Evolutionary conservation across 495 filamentous ascomycete species (phyloP).

Genomic region (Alectoria sarmentosa): DNA sequence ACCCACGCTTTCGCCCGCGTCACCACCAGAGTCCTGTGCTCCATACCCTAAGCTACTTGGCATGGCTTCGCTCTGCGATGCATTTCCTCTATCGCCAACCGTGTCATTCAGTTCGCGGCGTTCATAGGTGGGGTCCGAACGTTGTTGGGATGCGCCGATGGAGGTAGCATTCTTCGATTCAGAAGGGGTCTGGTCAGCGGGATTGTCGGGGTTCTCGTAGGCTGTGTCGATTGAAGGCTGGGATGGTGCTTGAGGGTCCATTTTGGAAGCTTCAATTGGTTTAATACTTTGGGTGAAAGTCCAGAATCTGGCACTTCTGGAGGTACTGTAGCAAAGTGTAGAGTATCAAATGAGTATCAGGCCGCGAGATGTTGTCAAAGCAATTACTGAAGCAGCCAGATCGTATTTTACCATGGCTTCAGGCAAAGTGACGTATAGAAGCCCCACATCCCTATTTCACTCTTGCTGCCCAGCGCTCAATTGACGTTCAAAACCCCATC

Average conservation of each 20-base stretch:
- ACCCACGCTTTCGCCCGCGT: slow-evolving; percentile 23
- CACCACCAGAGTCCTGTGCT: slow-evolving; percentile 18
- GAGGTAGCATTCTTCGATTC: slow-evolving; percentile 37
- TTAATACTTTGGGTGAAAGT: background rate
- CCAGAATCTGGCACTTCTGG: background rate
- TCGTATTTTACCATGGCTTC: background rate
- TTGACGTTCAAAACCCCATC: background rate
- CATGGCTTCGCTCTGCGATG: slow-evolving; percentile 30
- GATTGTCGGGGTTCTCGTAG: slow-evolving; percentile 45
- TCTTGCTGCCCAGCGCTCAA: background rate
- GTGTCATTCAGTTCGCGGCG: slow-evolving; percentile 30
- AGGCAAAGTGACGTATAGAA: background rate
- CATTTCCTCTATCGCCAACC: slow-evolving; percentile 35
- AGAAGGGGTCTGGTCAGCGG: slow-evolving; percentile 39
- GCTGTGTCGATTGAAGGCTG: slow-evolving; percentile 48
- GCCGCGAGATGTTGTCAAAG: background rate
- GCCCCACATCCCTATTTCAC: background rate
- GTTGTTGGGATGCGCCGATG: slow-evolving; percentile 23
- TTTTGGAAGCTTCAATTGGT: slow-evolving; percentile 2
- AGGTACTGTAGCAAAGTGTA: background rate
- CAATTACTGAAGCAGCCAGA: background rate
- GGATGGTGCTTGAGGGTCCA: slow-evolving; percentile 34
- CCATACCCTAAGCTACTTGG: slow-evolving; percentile 35
- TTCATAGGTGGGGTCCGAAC: slow-evolving; percentile 28
- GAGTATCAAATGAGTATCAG: background rate